Percentiles rank a stretch among this genome's conserved stretches.
These are phyloP conservation scores for Sequoiadendron giganteum DNA, from an alignment of 75 land plant species.

Conservation along the genomic window DNA sequence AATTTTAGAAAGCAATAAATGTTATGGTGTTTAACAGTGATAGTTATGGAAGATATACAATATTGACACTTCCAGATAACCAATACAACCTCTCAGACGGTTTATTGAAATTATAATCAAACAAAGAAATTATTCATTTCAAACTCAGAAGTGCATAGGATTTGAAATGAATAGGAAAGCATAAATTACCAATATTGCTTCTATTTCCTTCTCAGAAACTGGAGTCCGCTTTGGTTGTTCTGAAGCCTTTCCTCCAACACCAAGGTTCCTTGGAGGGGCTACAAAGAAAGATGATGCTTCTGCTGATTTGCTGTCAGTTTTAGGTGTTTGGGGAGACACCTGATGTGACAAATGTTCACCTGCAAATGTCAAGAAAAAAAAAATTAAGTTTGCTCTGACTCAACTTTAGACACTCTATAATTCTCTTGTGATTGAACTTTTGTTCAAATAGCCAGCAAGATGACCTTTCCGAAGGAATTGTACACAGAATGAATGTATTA, in stretches of 20 bases:
- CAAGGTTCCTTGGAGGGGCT: slow-evolving; percentile 39
- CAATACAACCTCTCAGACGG: not conserved
- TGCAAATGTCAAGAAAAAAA: not conserved
- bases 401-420: not conserved
- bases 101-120: not conserved
- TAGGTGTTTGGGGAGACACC: not conserved
- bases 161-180: not conserved
- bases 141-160: not conserved
- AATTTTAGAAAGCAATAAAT: not conserved
- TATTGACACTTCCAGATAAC: not conserved
- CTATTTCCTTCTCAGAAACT: slow-evolving; percentile 57
- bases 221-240: slow-evolving; percentile 62
- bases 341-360: slow-evolving; percentile 10
- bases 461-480: not conserved
- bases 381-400: not conserved
- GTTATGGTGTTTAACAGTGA: not conserved
- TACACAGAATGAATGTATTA: not conserved
- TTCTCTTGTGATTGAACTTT: not conserved
- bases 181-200: slow-evolving; percentile 56
- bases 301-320: not conserved
- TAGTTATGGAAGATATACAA: not conserved
- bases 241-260: slow-evolving; percentile 64
- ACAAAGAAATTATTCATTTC: not conserved
- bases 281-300: slow-evolving; percentile 19
- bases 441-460: not conserved